Evolutionary conservation across 2,329 filamentous ascomycete genomes (phyloP).

Genomic region (Metarhizium album): DNA sequence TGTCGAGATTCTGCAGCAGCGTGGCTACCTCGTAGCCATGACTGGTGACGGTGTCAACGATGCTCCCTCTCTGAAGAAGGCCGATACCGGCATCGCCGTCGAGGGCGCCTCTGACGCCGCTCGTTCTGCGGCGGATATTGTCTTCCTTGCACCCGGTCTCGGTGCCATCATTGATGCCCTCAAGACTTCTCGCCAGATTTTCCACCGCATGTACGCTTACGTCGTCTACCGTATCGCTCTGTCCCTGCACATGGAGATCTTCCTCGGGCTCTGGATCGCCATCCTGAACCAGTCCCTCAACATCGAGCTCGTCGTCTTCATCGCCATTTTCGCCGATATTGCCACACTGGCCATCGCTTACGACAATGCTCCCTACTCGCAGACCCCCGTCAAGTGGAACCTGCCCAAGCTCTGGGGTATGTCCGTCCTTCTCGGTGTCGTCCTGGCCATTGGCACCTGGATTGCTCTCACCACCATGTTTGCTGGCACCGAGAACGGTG

Average conservation of each 20-base stretch:
- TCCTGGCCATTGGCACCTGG: slow-evolving; percentile 78
- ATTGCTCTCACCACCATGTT: slow-evolving; percentile 81
- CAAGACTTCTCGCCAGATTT: slow-evolving; percentile 89
- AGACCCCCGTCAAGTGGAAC: slow-evolving; percentile 88
- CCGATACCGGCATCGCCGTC: slow-evolving; percentile 92
- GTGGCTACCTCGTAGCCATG: slow-evolving; percentile 91
- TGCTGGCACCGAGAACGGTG: slow-evolving; percentile 55
- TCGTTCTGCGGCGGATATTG: slow-evolving; percentile 83
- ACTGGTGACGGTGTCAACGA: slow-evolving; percentile 95
- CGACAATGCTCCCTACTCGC: slow-evolving; percentile 82
- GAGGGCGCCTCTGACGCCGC: slow-evolving; percentile 87
- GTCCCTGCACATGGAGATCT: slow-evolving; percentile 84
- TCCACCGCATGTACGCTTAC: slow-evolving; percentile 95
- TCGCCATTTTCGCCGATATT: slow-evolving; percentile 89
- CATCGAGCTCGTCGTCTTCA: slow-evolving; percentile 82
- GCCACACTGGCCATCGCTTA: slow-evolving; percentile 88
- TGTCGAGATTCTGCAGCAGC: slow-evolving; percentile 86
- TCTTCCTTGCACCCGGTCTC: slow-evolving; percentile 84
- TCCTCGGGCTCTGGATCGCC: slow-evolving; percentile 84
- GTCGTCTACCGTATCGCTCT: slow-evolving; percentile 91
- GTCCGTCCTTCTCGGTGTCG: slow-evolving; percentile 71
- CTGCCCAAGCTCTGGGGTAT: slow-evolving; percentile 89
- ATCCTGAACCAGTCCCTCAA: slow-evolving; percentile 78
- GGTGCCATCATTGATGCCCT: slow-evolving; percentile 87
- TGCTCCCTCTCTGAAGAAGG: slow-evolving; percentile 84